phyloP scores from a whole-genome alignment of 768 basidiomycete species.

The Phylloporus scabripes region DNA sequence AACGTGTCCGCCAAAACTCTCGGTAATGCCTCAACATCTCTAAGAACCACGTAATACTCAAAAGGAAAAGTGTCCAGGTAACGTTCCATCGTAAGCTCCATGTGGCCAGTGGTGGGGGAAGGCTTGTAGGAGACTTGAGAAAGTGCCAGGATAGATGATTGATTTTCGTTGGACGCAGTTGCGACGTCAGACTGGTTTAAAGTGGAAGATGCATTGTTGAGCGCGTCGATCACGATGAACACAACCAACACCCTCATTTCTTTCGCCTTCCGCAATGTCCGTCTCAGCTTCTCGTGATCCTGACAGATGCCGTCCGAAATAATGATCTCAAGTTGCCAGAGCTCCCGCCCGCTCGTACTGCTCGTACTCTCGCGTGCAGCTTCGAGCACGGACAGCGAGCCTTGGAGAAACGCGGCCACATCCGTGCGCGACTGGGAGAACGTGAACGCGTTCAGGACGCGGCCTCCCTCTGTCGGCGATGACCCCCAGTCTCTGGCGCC shows the following conservation, averaged over 20 bases:
- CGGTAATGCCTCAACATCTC: constrained; percentile 86
- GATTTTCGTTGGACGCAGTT: constrained; percentile 22
- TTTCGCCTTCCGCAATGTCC: constrained; percentile 74
- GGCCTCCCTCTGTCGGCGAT: constrained; percentile 24
- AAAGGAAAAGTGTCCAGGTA: constrained; percentile 98
- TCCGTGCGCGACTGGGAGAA: constrained; percentile 91
- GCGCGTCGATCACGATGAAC: constrained; percentile 91
- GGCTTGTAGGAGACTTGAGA: constrained; percentile 82
- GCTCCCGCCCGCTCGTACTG: constrained; percentile 61
- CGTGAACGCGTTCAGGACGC: constrained; percentile 74
- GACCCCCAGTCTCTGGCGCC: constrained; percentile 51
- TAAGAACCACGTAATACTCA: constrained; percentile 92
- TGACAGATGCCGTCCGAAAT: constrained; percentile 99
- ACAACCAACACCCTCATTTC: constrained; percentile 93
- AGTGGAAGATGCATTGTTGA: constrained; percentile 44
- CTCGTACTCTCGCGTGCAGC: constrained; percentile 63
- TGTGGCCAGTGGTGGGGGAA: constrained; percentile 44
- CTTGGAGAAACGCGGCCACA: constrained; percentile 75
- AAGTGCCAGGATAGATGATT: constrained; percentile 87
- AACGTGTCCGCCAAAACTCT: constrained; percentile 84
- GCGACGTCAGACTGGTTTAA: constrained; percentile 6
- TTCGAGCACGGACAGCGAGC: constrained; percentile 68
- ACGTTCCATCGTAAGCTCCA: constrained; percentile 83
- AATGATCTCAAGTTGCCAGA: constrained; percentile 98
- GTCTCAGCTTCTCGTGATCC: constrained; percentile 81